Evolutionary conservation across 2,329 filamentous ascomycete species (phyloP), one percentile per base, ranked within the genome.

Genomic region (Trichoderma sp.): DNA sequence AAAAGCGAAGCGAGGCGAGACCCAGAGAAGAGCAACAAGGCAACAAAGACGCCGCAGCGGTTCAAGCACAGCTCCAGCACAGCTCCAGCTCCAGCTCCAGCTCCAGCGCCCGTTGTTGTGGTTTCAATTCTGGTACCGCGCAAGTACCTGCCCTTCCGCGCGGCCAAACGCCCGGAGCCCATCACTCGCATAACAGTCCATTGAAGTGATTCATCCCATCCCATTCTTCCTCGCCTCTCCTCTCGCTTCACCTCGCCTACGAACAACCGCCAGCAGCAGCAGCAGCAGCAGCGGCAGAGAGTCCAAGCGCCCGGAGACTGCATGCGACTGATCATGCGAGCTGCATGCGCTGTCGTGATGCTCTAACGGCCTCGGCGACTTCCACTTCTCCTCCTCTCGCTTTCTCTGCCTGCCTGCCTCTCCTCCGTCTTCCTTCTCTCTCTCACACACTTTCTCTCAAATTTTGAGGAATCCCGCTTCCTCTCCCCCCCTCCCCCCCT

Each of bases 281-380:
- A 52, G 31, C 62, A 49, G n/a, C 52, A 43, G 40, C n/a, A 58
- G 63, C n/a, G 35, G 37, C 8, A 47, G 63, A 57, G 63, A 49
- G 63, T 66, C 63, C 63, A 66, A 57, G 63, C 63, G 63, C 63
- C 63, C 29, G 35, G 37, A 66, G 40, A 43, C 40, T 43, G 40
- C 40, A 43, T 58, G 35, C 55, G 63, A 66, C 55, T 58, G 63
- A 66, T 66, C 63, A 66, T 66, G 63, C 63, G 29, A 59, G 63
- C 29, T 66, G 55, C 55, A 58, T 66, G 63, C 63, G 55, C 55
- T 29, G 53, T 66, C 55, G 63, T 58, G 63, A 66, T 66, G 63
- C 63, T 55, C 63, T 66, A 52, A 64, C 53, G 63, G 63, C 21
- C 40, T 49, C 29, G 63, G 63, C 63, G 63, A 55, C 11, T 58